Conservation (phyloP, 2,329 filamentous ascomycete species). For the Diaporthe helianthi region DNA sequence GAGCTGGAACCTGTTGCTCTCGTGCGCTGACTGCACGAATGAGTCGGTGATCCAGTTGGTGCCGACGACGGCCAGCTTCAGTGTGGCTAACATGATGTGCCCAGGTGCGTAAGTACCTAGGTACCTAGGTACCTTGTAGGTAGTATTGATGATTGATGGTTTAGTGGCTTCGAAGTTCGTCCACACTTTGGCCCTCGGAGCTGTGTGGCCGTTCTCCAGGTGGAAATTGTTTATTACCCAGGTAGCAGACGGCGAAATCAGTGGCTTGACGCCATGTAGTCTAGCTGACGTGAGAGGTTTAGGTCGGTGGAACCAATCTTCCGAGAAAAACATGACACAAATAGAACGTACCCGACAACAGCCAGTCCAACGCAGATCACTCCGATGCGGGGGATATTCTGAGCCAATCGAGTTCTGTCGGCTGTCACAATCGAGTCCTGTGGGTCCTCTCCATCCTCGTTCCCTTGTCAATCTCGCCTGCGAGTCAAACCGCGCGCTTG, state of each 20-base stretch:
- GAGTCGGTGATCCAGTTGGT: slow-evolving; percentile 34
- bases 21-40: slow-evolving; percentile 33
- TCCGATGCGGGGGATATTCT: slow-evolving; percentile 1
- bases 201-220: not conserved
- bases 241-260: not conserved
- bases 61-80: slow-evolving; percentile 33
- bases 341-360: not conserved
- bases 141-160: no score
- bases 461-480: slow-evolving; percentile 21
- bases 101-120: no score
- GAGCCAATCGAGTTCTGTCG: slow-evolving; percentile 12
- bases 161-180: not conserved
- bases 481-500: slow-evolving; percentile 23
- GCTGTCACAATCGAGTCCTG: slow-evolving; percentile 10
- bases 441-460: not conserved
- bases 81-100: slow-evolving; percentile 20
- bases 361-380: not conserved
- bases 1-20: slow-evolving; percentile 31
- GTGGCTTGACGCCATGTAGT: not conserved
- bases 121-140: no score
- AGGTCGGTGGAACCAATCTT: slow-evolving; percentile 16
- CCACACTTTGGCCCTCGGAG: not conserved
- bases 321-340: slow-evolving; percentile 10
- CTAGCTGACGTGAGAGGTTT: not conserved
- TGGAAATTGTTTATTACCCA: no score